Percentiles rank a stretch among this genome's conserved stretches.
phyloP scores from a whole-genome alignment of 768 basidiomycete species.

The Cyclocybe cylindracea region DNA sequence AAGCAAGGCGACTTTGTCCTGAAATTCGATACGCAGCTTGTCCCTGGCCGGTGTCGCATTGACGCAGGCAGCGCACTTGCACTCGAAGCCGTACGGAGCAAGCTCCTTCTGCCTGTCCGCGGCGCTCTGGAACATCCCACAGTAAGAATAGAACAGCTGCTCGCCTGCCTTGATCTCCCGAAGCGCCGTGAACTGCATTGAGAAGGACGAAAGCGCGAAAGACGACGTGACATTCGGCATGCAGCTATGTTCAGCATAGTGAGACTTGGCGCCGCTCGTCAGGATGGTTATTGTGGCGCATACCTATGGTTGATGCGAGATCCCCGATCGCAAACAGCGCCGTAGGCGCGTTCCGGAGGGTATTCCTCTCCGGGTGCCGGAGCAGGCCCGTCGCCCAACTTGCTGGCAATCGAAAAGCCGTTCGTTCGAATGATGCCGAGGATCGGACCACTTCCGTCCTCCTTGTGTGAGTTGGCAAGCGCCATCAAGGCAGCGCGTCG shows the following conservation, averaged over 20 bases:
- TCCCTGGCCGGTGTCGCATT: conserved; percentile 22
- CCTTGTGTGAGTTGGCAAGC: conserved; percentile 25
- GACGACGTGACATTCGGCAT: conserved; percentile 25
- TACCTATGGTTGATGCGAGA: conserved; percentile 40
- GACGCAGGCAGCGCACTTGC: conserved; percentile 24
- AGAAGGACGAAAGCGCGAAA: conserved; percentile 32
- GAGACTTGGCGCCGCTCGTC: not conserved
- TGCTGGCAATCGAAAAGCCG: conserved; percentile 3
- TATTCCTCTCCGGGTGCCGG: not conserved
- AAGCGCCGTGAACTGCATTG: conserved; percentile 25
- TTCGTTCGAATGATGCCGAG: conserved; percentile 29
- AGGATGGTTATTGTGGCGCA: not conserved
- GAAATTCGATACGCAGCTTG: conserved; percentile 17
- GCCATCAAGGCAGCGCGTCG: conserved; percentile 21
- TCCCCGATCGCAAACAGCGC: conserved; percentile 26
- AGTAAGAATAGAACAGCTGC: conserved; percentile 31
- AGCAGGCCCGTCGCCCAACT: not conserved
- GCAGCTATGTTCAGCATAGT: conserved; percentile 20
- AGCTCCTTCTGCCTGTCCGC: conserved; percentile 26
- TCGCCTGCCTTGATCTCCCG: conserved; percentile 29
- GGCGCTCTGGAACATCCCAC: conserved; percentile 13
- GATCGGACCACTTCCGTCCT: conserved; percentile 33
- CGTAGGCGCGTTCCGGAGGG: conserved; percentile 14
- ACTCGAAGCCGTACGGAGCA: conserved; percentile 28
- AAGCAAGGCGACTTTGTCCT: not conserved